A percentile compares a stretch with the other conserved stretches of the same genome.
Conservation (phyloP, 495 filamentous ascomycete genomes). For the Clavariopsis aquatica region DNA sequence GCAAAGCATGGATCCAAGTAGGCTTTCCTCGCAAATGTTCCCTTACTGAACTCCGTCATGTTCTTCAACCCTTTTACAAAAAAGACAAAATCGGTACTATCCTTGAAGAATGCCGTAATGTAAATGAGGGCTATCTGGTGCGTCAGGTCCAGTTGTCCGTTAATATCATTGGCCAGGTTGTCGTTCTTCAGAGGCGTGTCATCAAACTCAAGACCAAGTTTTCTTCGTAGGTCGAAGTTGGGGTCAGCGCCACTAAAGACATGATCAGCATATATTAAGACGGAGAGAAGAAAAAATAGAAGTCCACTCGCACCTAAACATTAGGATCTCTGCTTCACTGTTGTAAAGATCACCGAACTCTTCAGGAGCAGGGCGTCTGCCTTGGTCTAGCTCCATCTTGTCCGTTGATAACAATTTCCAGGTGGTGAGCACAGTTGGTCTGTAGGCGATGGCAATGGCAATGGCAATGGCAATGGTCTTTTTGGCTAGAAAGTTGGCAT, state of each 20-base stretch:
- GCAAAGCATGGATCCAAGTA: conserved; percentile 14
- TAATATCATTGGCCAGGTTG: background rate
- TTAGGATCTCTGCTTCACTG: background rate
- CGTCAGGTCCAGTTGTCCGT: background rate
- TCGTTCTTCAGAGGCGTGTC: background rate
- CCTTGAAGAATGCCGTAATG: conserved; percentile 17
- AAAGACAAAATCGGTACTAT: conserved; percentile 7
- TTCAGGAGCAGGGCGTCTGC: no score
- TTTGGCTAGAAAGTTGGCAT: no score
- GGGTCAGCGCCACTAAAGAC: background rate
- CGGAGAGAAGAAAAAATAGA: background rate
- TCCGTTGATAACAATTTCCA: no score
- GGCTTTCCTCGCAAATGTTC: background rate
- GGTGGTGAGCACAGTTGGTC: no score
- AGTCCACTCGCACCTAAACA: background rate
- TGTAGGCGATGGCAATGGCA: no score
- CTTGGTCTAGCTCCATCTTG: no score
- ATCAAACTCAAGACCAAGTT: conserved; percentile 2
- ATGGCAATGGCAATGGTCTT: no score
- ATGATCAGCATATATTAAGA: background rate
- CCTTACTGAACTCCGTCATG: background rate
- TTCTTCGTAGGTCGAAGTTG: background rate
- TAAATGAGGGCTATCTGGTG: conserved; percentile 7
- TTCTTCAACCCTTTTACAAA: conserved; percentile 7
- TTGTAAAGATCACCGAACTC: no score